Evolutionary conservation across 805 yeast species (phyloP).

Genomic region (Jamesozyma lodderae): DNA sequence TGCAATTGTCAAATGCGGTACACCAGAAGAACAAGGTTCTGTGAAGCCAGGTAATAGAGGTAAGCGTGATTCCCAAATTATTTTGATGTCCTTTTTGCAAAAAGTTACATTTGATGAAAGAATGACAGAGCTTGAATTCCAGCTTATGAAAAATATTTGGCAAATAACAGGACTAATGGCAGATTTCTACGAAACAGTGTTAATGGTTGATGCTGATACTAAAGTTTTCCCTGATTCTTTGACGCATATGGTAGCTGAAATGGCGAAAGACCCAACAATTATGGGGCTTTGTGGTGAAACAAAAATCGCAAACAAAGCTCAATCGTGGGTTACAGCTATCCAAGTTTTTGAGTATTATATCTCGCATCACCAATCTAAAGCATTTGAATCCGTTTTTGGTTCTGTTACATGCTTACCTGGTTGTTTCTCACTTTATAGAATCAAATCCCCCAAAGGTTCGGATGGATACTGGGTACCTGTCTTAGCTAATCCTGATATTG

Average conservation of each 20-base stretch:
- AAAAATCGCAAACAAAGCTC: slow-evolving; percentile 72
- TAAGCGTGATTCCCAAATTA: slow-evolving; percentile 88
- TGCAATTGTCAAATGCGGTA: slow-evolving; percentile 78
- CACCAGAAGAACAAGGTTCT: slow-evolving; percentile 63
- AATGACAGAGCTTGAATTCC: slow-evolving; percentile 85
- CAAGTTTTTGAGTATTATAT: slow-evolving; percentile 91
- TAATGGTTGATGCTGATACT: slow-evolving; percentile 96
- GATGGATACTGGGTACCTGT: slow-evolving; percentile 89
- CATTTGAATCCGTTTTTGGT: slow-evolving; percentile 91
- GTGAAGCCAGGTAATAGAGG: slow-evolving; percentile 91
- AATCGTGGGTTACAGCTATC: slow-evolving; percentile 84
- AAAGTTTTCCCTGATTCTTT: slow-evolving; percentile 77
- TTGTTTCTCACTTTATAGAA: slow-evolving; percentile 86
- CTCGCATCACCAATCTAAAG: slow-evolving; percentile 90
- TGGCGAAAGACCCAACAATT: slow-evolving; percentile 75
- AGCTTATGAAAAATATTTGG: slow-evolving; percentile 67
- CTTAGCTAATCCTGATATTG: slow-evolving; percentile 86
- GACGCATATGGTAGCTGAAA: slow-evolving; percentile 83
- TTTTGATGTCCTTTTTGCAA: slow-evolving; percentile 84
- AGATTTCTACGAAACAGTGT: slow-evolving; percentile 66
- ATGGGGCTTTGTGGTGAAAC: slow-evolving; percentile 97
- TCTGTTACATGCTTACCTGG: slow-evolving; percentile 95
- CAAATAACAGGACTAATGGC: slow-evolving; percentile 78
- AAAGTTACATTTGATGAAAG: slow-evolving; percentile 84
- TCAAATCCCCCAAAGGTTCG: slow-evolving; percentile 76